phyloP scores from a whole-genome alignment of 257 asterid species.

The Anisodus tanguticus region DNA sequence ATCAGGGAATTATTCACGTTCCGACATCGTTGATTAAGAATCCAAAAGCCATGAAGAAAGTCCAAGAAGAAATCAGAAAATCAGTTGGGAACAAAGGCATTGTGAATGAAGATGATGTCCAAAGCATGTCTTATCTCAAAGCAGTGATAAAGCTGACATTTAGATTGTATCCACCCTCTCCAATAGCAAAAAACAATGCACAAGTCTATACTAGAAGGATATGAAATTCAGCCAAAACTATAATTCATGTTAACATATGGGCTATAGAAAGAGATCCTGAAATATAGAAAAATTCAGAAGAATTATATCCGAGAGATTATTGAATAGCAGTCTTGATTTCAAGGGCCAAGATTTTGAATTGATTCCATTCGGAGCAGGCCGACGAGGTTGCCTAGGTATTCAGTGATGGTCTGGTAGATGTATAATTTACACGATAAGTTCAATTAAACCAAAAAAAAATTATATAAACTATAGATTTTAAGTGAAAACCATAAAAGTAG shows the following conservation, averaged over 20 bases:
- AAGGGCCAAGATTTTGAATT: not conserved
- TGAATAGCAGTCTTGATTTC: not conserved
- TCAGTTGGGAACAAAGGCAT: not conserved
- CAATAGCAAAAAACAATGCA: not conserved
- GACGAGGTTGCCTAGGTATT: not conserved
- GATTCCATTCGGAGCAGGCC: not conserved
- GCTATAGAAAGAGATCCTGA: not conserved
- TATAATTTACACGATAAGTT: too few species aligned
- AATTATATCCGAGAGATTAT: not conserved
- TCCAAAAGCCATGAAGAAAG: not conserved
- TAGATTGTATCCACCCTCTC: not conserved
- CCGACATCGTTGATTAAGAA: not conserved
- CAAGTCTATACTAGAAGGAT: not conserved
- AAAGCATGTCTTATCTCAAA: not conserved
- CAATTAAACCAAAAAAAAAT: not conserved
- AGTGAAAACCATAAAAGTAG: too few species aligned
- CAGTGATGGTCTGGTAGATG: too few species aligned
- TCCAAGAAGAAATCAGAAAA: not conserved
- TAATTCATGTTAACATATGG: not conserved
- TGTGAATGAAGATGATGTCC: not conserved
- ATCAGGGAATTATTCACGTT: too few species aligned
- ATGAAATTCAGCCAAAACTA: not conserved
- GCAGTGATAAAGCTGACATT: not conserved
- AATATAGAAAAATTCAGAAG: not conserved
- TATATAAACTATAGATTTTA: too few species aligned